Percentiles rank a stretch among this genome's conserved stretches.
These are phyloP conservation scores for Sphaerulina musiva DNA, from an alignment of 2,329 filamentous ascomycete species.

Conservation along the genomic window DNA sequence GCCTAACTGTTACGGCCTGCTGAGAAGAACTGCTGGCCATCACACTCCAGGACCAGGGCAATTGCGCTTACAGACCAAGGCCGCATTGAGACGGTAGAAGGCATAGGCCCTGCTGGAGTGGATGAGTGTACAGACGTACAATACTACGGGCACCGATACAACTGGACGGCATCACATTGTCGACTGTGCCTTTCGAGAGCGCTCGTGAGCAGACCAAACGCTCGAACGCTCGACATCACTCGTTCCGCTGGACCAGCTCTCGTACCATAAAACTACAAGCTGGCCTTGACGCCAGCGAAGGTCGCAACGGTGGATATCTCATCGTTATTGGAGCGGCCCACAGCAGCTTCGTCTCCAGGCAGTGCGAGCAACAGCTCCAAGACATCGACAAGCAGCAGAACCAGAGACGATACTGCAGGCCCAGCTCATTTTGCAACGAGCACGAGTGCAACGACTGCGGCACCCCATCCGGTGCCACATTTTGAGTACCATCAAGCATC, in stretches of 20 bases:
- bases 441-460: slow-evolving; percentile 22
- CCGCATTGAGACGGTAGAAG: slow-evolving; percentile 10
- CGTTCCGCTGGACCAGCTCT: neutral
- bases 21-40: slow-evolving; percentile 4
- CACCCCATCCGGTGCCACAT: slow-evolving; percentile 20
- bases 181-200: neutral
- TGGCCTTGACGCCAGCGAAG: slow-evolving; percentile 38
- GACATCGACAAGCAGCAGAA: slow-evolving; percentile 25
- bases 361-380: slow-evolving; percentile 39
- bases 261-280: slow-evolving; percentile 31
- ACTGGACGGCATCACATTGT: neutral
- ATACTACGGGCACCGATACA: neutral
- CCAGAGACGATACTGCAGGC: slow-evolving; percentile 21
- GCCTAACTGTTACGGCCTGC: slow-evolving; percentile 7
- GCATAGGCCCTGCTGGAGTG: slow-evolving; percentile 1
- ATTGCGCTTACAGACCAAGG: slow-evolving; percentile 13
- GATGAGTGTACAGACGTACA: slow-evolving; percentile 1
- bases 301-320: slow-evolving; percentile 91
- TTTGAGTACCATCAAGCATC: slow-evolving; percentile 17
- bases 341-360: slow-evolving; percentile 59
- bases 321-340: slow-evolving; percentile 70
- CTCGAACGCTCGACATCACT: neutral
- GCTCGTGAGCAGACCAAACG: neutral
- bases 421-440: slow-evolving; percentile 21
- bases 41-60: slow-evolving; percentile 11